These are phyloP conservation scores for Purpureocillium lavendulum DNA, from an alignment of 2,329 filamentous ascomycete species.

Conservation along the genomic window DNA sequence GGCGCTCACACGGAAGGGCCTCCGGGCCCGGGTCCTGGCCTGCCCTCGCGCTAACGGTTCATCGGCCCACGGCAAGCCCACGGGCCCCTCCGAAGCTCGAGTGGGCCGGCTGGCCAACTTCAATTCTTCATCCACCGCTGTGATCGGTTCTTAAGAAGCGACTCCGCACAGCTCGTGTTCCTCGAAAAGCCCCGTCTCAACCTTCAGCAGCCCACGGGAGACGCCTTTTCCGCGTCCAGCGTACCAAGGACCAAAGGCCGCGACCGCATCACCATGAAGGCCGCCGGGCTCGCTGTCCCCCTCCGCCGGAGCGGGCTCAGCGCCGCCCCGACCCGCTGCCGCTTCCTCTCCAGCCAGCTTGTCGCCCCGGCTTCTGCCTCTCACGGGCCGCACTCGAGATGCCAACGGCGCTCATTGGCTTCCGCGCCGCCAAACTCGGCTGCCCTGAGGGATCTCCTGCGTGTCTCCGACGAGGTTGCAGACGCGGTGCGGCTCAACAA, in stretches of 20 bases:
- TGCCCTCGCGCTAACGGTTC: too few relatives aligned
- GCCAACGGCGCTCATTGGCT: not conserved
- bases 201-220: too few relatives aligned
- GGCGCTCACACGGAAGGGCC: too few relatives aligned
- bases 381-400: not conserved
- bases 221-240: too few relatives aligned
- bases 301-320: not conserved
- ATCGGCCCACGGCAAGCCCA: too few relatives aligned
- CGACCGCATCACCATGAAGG: slow-evolving; percentile 2
- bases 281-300: slow-evolving; percentile 4
- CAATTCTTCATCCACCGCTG: too few relatives aligned
- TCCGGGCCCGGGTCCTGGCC: too few relatives aligned
- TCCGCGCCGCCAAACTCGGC: not conserved
- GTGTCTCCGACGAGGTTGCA: slow-evolving; percentile 72
- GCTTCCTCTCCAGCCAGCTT: not conserved
- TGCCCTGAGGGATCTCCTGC: slow-evolving; percentile 38
- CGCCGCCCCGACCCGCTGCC: not conserved
- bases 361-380: not conserved
- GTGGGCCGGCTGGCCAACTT: too few relatives aligned
- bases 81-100: too few relatives aligned
- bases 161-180: too few relatives aligned
- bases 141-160: too few relatives aligned
- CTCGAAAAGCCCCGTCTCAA: too few relatives aligned
- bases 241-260: not conserved
- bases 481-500: slow-evolving; percentile 65